phyloP scores from a whole-genome alignment of 2,329 filamentous ascomycete species.

The Beauveria australis region DNA sequence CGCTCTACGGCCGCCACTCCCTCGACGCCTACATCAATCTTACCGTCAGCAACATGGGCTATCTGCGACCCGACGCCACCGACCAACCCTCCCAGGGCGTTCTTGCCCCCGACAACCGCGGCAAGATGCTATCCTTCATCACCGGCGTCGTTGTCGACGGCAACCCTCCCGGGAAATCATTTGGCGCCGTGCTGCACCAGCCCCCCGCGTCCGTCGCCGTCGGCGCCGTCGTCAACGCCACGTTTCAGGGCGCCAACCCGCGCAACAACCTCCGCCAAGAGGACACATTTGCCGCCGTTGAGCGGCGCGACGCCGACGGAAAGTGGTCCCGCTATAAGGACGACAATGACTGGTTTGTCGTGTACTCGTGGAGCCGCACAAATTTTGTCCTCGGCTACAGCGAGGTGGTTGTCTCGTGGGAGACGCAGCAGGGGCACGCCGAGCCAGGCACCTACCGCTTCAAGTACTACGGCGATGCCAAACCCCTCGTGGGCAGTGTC shows the following conservation, averaged over 20 bases:
- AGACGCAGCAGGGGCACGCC: constrained; percentile 38
- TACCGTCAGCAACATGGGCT: constrained; percentile 53
- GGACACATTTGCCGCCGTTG: constrained; percentile 68
- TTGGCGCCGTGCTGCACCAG: constrained; percentile 58
- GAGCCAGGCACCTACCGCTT: constrained; percentile 65
- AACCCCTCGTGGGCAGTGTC: constrained; percentile 53
- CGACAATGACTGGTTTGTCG: constrained; percentile 76
- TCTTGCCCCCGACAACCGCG: constrained; percentile 68
- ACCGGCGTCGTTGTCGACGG: constrained; percentile 68
- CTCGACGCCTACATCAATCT: constrained; percentile 83
- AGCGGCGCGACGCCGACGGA: constrained; percentile 41
- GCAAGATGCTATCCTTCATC: constrained; percentile 72
- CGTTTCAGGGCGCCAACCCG: constrained; percentile 82
- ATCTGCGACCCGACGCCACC: constrained; percentile 29
- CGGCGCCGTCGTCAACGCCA: constrained; percentile 55
- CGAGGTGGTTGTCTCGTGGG: constrained; percentile 73
- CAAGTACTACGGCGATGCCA: constrained; percentile 78
- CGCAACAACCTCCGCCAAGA: constrained; percentile 78
- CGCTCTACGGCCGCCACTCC: constrained; percentile 75
- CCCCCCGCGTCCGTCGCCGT: constrained; percentile 44
- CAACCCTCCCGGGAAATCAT: constrained; percentile 55
- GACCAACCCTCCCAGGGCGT: constrained; percentile 43
- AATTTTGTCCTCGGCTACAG: constrained; percentile 64
- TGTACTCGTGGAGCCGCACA: constrained; percentile 72
- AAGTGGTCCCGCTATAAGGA: constrained; percentile 60